Conservation (phyloP, 108 stramenopile species). For the Conticribra guillardii region DNA sequence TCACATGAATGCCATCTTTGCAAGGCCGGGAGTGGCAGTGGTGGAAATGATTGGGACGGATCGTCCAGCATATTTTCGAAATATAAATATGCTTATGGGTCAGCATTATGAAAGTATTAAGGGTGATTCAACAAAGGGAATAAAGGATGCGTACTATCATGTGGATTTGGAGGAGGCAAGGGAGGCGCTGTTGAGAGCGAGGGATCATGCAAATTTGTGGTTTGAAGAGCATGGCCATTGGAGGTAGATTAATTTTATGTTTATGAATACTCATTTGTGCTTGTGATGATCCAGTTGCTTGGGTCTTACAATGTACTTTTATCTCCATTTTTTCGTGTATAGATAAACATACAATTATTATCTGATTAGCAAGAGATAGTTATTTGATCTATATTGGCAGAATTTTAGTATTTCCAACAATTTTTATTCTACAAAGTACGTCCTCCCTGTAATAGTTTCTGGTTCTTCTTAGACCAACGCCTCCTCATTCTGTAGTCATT, state of each 20-base stretch:
- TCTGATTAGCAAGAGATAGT: not conserved
- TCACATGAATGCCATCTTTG: conserved; percentile 11
- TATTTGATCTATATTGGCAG: not conserved
- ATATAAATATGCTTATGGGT: conserved; percentile 18
- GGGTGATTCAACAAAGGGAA: not conserved
- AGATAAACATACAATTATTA: not conserved
- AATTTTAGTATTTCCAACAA: no score
- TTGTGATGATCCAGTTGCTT: no score
- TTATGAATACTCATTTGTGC: no score
- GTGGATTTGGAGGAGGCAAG: conserved; percentile 8
- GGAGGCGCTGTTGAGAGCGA: not conserved
- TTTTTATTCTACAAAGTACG: conserved; percentile 40
- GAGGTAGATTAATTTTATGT: no score
- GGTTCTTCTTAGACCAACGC: conserved; percentile 60
- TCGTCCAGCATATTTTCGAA: conserved; percentile 7
- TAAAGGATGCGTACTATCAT: not conserved
- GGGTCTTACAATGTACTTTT: no score
- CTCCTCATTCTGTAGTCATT: conserved; percentile 77
- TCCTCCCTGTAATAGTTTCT: conserved; percentile 72
- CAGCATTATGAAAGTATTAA: conserved; percentile 10
- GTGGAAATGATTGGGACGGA: conserved; percentile 9
- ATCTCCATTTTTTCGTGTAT: no score
- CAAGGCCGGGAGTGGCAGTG: conserved; percentile 12
- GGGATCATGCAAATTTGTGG: conserved; percentile 9
- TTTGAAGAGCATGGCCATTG: conserved; percentile 11